Evolutionary conservation across 73 alveolate genomes (phyloP).

Genomic region (Paramecium tetraurelia): DNA sequence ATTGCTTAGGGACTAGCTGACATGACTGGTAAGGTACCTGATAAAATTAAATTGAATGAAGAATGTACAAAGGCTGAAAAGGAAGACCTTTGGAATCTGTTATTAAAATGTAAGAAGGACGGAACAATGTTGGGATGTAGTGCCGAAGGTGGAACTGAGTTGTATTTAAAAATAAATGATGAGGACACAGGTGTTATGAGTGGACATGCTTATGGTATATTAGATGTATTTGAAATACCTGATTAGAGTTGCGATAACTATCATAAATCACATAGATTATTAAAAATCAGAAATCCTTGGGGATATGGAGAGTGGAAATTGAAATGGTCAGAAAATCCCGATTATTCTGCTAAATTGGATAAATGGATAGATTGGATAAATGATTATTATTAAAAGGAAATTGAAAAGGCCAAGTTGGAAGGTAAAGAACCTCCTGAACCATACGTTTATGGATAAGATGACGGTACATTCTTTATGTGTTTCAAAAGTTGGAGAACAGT

Average conservation of each 20-base stretch:
- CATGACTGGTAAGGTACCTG: conserved; percentile 95
- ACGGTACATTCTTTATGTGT: conserved; percentile 97
- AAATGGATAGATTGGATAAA: not conserved
- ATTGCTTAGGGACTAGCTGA: conserved; percentile 96
- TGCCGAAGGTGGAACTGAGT: conserved; percentile 82
- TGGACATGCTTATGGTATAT: conserved; percentile 97
- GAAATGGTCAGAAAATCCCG: conserved; percentile 94
- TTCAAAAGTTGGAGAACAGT: conserved; percentile 86
- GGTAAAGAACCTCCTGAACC: conserved; percentile 62
- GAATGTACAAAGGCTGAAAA: conserved; percentile 53
- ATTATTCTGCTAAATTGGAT: conserved; percentile 69
- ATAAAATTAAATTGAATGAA: conserved; percentile 74
- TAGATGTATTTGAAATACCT: conserved; percentile 88
- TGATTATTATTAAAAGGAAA: conserved; percentile 34
- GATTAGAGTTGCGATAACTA: conserved; percentile 38
- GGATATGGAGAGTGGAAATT: conserved; percentile 97
- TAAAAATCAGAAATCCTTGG: conserved; percentile 98
- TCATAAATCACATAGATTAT: conserved; percentile 80
- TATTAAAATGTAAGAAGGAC: conserved; percentile 53
- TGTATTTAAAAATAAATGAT: conserved; percentile 82
- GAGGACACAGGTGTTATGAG: conserved; percentile 89
- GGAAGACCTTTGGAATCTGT: conserved; percentile 74
- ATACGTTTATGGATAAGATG: conserved; percentile 83
- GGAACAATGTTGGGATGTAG: conserved; percentile 94
- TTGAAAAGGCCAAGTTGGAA: not conserved